Percentiles rank a stretch among this genome's conserved stretches.
phyloP scores from a whole-genome alignment of 129 eudicot species.

The Centella asiatica region DNA sequence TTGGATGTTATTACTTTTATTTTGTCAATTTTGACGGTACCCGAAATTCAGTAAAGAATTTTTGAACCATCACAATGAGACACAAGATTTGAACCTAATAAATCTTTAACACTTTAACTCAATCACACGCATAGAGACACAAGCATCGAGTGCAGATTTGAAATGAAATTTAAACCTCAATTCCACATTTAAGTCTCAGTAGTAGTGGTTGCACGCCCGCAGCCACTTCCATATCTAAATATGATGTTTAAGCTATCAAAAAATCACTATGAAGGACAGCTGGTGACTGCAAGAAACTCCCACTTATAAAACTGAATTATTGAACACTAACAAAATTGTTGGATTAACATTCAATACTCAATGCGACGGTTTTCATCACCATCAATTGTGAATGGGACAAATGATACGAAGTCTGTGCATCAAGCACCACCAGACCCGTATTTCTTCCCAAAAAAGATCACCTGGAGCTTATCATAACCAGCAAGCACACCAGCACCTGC shows the following conservation, averaged over 20 bases:
- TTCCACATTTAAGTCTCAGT: background rate
- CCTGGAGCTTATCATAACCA: slow-evolving; percentile 62
- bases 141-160: no score
- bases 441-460: slow-evolving; percentile 54
- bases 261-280: background rate
- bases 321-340: slow-evolving; percentile 10
- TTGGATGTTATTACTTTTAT: no score
- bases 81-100: no score
- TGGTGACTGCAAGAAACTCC: background rate
- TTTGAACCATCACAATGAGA: no score
- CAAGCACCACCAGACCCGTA: slow-evolving; percentile 53
- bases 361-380: slow-evolving; percentile 22
- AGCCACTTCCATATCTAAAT: background rate
- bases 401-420: no score
- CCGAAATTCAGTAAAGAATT: no score
- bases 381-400: slow-evolving; percentile 4
- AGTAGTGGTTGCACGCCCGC: background rate
- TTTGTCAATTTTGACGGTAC: no score
- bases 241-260: background rate
- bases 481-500: slow-evolving; percentile 76
- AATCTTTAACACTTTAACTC: no score
- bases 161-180: no score
- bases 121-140: no score
- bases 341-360: background rate
- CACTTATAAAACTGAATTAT: slow-evolving; percentile 23